Percentiles rank a stretch among this genome's conserved stretches.
phyloP scores from a whole-genome alignment of 306 rosid genomes.

The Sechiopsis laciniata region DNA sequence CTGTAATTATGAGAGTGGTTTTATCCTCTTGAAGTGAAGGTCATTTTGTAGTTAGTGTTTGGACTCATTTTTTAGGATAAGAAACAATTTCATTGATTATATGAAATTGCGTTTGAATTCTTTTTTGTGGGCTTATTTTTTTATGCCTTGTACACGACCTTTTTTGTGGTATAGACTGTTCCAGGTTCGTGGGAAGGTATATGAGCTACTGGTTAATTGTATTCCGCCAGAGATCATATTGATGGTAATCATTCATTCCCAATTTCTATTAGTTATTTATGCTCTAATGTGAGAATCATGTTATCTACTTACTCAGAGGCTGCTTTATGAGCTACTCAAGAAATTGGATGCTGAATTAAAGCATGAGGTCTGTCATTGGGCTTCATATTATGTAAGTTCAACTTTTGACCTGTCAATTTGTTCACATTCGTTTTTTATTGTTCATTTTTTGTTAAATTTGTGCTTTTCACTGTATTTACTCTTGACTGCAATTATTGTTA shows the following conservation, averaged over 20 bases:
- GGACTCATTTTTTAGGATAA: no score
- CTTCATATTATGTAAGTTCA: conserved; percentile 81
- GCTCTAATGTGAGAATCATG: conserved; percentile 18
- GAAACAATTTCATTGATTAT: no score
- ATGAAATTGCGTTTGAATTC: no score
- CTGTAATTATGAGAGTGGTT: no score
- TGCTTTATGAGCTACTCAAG: conserved; percentile 67
- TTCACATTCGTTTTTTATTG: not conserved
- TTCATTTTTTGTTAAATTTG: not conserved
- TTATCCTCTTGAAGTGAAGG: no score
- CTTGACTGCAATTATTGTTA: not conserved
- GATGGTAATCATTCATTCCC: conserved; percentile 45
- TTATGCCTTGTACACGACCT: not conserved
- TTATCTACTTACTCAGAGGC: conserved; percentile 49
- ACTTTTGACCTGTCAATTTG: conserved; percentile 12
- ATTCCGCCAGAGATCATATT: conserved; percentile 85
- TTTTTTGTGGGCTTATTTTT: no score
- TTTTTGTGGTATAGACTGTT: conserved; percentile 45
- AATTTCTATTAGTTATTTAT: not conserved
- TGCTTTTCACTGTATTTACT: not conserved
- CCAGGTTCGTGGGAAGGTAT: conserved; percentile 81
- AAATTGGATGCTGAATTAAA: conserved; percentile 82
- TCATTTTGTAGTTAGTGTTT: no score
- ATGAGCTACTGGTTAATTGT: conserved; percentile 84
- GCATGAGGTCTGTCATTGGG: conserved; percentile 97